Percentiles rank a stretch among this genome's conserved stretches.
phyloP scores from a whole-genome alignment of 2,329 filamentous ascomycete genomes.

The Reticulascus tulasneorum region DNA sequence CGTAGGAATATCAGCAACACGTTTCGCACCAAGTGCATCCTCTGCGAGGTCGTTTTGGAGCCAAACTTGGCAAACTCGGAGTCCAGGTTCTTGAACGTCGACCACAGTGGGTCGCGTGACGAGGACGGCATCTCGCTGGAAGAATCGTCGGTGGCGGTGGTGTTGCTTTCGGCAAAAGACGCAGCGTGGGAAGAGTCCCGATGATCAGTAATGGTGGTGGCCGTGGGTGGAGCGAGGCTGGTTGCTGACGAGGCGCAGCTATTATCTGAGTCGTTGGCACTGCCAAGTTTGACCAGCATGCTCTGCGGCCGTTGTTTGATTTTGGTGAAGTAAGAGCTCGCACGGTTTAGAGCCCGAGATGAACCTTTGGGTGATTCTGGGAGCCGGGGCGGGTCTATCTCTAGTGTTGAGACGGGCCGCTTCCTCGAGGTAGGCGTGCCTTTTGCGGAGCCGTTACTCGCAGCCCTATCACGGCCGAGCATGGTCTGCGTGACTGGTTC shows the following conservation, averaged over 20 bases:
- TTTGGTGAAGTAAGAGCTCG: conserved; percentile 46
- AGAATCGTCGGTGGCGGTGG: conserved; percentile 39
- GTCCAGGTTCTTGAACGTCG: conserved; percentile 51
- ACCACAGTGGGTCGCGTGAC: conserved; percentile 50
- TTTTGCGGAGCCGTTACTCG: conserved; percentile 13
- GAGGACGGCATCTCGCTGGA: conserved; percentile 39
- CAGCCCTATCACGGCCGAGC: conserved; percentile 11
- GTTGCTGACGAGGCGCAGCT: conserved; percentile 45
- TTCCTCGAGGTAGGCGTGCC: conserved; percentile 25
- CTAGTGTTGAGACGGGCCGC: conserved; percentile 24
- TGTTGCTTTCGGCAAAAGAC: conserved; percentile 32
- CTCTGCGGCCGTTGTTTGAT: conserved; percentile 44
- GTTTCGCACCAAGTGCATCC: conserved; percentile 70
- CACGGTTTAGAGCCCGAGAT: conserved; percentile 36
- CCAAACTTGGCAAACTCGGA: conserved; percentile 55
- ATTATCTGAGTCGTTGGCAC: conserved; percentile 33
- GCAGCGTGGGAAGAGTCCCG: conserved; percentile 31
- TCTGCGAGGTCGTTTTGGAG: conserved; percentile 67
- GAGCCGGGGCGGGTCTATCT: conserved; percentile 24
- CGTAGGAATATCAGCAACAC: conserved; percentile 74
- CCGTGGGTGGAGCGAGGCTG: conserved; percentile 38
- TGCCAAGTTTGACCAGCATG: conserved; percentile 35
- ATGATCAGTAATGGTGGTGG: conserved; percentile 6
- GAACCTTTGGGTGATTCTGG: conserved; percentile 32
- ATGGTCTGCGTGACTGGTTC: conserved; percentile 15